These are phyloP conservation scores for Penicillium argentinense DNA, from an alignment of 495 filamentous ascomycete genomes.

Conservation along the genomic window DNA sequence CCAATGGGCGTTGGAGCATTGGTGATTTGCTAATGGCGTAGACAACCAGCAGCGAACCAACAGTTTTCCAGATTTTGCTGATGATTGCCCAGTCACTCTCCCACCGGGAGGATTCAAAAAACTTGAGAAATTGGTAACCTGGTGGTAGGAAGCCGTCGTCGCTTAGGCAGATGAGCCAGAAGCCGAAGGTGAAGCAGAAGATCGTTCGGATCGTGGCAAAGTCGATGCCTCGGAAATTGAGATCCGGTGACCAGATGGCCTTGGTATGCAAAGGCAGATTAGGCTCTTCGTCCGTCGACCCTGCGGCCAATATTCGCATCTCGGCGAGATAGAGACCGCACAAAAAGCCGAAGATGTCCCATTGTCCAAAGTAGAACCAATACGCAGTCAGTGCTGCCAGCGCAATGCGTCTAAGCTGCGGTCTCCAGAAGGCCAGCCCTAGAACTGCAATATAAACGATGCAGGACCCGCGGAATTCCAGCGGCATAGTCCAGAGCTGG, in stretches of 20 bases:
- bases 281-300: not conserved
- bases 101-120: slow-evolving; percentile 12
- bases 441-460: slow-evolving; percentile 43
- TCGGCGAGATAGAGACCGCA: slow-evolving; percentile 46
- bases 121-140: slow-evolving; percentile 9
- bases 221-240: not conserved
- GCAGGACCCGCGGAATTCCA: slow-evolving; percentile 49
- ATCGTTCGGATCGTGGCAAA: not conserved
- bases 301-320: slow-evolving; percentile 17
- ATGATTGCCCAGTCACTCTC: slow-evolving; percentile 6
- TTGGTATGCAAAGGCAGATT: slow-evolving; percentile 8
- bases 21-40: slow-evolving; percentile 21
- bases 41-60: slow-evolving; percentile 9
- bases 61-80: slow-evolving; percentile 14
- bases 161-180: slow-evolving; percentile 11
- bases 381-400: slow-evolving; percentile 30
- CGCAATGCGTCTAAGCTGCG: slow-evolving; percentile 30
- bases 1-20: slow-evolving; percentile 8
- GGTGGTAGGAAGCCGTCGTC: slow-evolving; percentile 8
- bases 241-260: not conserved
- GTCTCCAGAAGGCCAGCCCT: slow-evolving; percentile 34
- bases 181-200: slow-evolving; percentile 8
- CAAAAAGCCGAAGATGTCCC: slow-evolving; percentile 48
- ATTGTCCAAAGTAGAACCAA: slow-evolving; percentile 37
- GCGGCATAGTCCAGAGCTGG: slow-evolving; percentile 52